Evolutionary conservation across 2,329 filamentous ascomycete species (phyloP), one percentile per base, ranked within the genome.

Genomic region (Akanthomyces muscarius): DNA sequence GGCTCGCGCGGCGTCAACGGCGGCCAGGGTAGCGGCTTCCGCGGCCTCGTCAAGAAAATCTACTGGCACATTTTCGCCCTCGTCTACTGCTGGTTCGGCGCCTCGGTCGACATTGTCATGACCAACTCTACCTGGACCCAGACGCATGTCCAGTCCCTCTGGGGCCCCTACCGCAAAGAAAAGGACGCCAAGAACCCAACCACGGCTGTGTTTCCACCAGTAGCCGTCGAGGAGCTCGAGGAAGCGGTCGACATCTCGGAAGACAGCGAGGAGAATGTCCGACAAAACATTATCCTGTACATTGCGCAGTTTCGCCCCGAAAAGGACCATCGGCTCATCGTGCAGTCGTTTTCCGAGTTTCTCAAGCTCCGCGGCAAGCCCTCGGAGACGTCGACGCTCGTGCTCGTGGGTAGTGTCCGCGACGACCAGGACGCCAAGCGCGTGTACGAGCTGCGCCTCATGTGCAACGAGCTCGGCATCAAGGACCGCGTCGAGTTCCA

Each of bases 231-330:
- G 64, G 92, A 97, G 72, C 83, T 99, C 21, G 87, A 91, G 70
- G 79, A 86, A 36, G 87, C 86, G 44, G 87, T 98, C 59, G 83
- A 89, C 16, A 85, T 97, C 14, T 88, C 87, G 0, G 79, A 80
- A 18, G 83, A 82, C 52, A 92, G 85, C 73, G 91, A 95, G 72
- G 81, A 82, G 68, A 77, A 79, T 57, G 44, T 48, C 5, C 87
- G 95, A 42, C 83, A 91, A 66, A 87, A 86, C 48, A 84, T 87
- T 47, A 77, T 99, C 16, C 81, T 99, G 21, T 99, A 97, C 77
- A 97, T 99, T 69, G 95, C 94, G 2, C 95, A 99, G 74, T 99
- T 99, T 75, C 89, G 95, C 0, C 94, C 95, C 0, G 95, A 99
- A 75, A 99, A 99, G 81, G 97, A 97, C 74, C 95, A 99, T 77